Evolutionary conservation across 805 yeast species (phyloP), one percentile per base, ranked within the genome.

Genomic region (Komagataella populi): DNA sequence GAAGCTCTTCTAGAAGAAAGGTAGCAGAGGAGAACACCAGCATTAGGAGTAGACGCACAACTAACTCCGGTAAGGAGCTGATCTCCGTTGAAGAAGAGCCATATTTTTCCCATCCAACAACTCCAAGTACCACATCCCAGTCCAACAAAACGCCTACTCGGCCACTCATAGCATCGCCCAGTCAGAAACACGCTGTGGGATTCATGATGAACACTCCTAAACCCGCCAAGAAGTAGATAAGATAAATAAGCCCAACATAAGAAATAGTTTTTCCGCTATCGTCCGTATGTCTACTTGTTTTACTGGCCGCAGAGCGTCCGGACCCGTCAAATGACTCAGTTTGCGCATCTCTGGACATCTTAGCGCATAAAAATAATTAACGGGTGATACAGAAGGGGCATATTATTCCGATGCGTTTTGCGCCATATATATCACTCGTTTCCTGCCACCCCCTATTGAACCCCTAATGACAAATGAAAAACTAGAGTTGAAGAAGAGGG

Each of bases 401-500:
- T 30, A 30, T 30, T 30, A 30, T 30, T 30, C 39, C 39, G 39
- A 14, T 30, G 39, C 39, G 39, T 30, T 30, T 30, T 30, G 10
- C 14, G 39, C 14, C 39, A 30, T 30, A 30, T 30, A 30, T 30
- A 30, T 30, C 14, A 30, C 39, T 30, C n/a, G 14, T 30, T 14
- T 12, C 14, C 39, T 30, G 39, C 39, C n/a, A 8, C 47, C 20
- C 23, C 16, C 30, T 12, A 23, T 14, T 22, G 17, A 20, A 12
- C 39, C 44, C 22, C 47, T 44, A 8, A 20, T 44, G n/a, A 44
- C 24, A 10, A 45, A 45, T n/a, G 44, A 49, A 48, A 51, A 48
- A 18, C 6, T 48, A 17, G 46, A 51, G 44, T 36, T 48, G 16
- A 48, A 50, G 39, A 30, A 30, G 39, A 30, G 39, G 39, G 39